Evolutionary conservation across 2,329 filamentous ascomycete genomes (phyloP).

Genomic region (Rutstroemia sp.): DNA sequence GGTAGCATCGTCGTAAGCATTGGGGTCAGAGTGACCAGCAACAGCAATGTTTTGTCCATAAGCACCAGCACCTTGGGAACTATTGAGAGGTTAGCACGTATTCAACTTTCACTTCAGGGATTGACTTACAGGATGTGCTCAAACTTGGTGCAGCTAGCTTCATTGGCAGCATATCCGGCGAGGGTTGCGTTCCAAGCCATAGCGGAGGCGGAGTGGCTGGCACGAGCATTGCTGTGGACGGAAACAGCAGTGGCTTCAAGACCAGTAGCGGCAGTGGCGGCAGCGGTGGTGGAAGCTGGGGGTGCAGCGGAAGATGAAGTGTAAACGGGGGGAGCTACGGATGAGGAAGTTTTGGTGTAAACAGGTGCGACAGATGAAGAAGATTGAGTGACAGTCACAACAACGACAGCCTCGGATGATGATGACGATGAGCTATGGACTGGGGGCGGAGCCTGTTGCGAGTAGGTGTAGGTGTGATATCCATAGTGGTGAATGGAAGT

Average conservation of each 20-base stretch:
- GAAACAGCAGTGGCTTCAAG: conserved; percentile 15
- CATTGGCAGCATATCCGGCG: conserved; percentile 53
- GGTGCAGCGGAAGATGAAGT: not conserved
- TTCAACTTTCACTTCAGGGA: no score
- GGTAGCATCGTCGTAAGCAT: conserved; percentile 41
- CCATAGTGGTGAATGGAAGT: conserved; percentile 3
- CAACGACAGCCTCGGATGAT: conserved; percentile 1
- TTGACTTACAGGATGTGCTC: conserved; percentile 65
- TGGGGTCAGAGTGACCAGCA: conserved; percentile 35
- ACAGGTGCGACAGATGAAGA: not conserved
- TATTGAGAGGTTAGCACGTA: conserved; percentile 21
- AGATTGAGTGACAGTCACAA: not conserved
- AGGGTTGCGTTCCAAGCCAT: conserved; percentile 60
- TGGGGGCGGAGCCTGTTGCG: not conserved
- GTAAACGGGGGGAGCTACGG: not conserved
- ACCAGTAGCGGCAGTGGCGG: conserved; percentile 9
- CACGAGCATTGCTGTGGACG: conserved; percentile 75
- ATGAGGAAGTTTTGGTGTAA: not conserved
- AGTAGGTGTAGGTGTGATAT: conserved; percentile 5
- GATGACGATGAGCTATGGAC: not conserved
- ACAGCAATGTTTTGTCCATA: conserved; percentile 89
- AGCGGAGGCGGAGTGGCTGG: conserved; percentile 65
- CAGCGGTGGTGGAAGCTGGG: not conserved
- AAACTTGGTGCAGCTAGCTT: conserved; percentile 63
- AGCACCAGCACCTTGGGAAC: conserved; percentile 48